These are phyloP conservation scores for Schizosaccharomyces osmophilus DNA, from an alignment of 805 yeast species.

Conservation along the genomic window DNA sequence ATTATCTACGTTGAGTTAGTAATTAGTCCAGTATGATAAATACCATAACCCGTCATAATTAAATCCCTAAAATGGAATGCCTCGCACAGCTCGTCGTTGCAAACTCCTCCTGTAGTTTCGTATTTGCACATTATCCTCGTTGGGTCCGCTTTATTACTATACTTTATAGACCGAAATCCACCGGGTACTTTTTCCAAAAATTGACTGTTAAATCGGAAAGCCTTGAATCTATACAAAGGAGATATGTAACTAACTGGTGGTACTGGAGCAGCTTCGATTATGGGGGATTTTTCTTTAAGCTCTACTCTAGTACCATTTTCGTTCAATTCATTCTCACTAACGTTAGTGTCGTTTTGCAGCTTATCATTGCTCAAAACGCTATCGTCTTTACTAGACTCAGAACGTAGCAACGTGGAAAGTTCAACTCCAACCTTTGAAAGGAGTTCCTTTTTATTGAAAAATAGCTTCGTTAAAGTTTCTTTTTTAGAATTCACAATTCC, in stretches of 20 bases:
- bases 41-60: background rate
- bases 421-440: background rate
- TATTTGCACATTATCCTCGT: background rate
- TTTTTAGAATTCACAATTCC: background rate
- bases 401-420: background rate
- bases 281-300: too few relatives aligned
- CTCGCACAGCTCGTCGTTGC: constrained; percentile 1
- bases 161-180: background rate
- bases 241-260: background rate
- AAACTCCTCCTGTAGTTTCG: constrained; percentile 2
- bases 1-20: background rate
- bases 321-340: too few relatives aligned
- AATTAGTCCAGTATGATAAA: background rate
- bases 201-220: background rate
- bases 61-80: background rate
- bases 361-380: background rate
- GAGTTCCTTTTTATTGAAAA: background rate
- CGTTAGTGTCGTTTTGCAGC: too few relatives aligned
- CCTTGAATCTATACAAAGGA: background rate
- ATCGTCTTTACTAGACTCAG: background rate
- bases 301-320: too few relatives aligned
- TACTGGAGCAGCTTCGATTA: background rate
- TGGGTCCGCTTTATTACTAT: constrained; percentile 2
- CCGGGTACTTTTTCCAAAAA: background rate
- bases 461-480: background rate